Conservation (phyloP, 2,329 filamentous ascomycete species). For the Exophiala spinifera region DNA sequence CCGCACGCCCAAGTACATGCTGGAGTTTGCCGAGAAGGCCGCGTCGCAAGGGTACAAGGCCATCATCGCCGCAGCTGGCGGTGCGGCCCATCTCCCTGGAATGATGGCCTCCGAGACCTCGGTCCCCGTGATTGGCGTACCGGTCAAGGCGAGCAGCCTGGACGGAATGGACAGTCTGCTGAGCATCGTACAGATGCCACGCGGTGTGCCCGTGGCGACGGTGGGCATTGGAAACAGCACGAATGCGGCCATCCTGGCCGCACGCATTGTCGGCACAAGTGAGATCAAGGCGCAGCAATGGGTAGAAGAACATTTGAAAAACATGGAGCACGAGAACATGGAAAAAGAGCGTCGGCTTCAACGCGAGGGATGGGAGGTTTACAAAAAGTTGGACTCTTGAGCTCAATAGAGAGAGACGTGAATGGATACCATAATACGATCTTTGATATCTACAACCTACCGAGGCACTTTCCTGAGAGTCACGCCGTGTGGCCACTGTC, state of each 20-base stretch:
- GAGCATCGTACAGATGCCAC: conserved; percentile 70
- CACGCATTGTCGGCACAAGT: conserved; percentile 56
- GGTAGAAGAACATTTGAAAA: conserved; percentile 27
- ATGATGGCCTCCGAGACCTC: conserved; percentile 65
- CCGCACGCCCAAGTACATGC: conserved; percentile 65
- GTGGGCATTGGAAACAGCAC: conserved; percentile 71
- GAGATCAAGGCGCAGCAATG: conserved; percentile 23
- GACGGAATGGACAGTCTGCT: conserved; percentile 65
- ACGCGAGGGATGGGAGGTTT: conserved; percentile 28
- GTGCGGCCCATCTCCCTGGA: conserved; percentile 65
- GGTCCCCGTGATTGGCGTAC: conserved; percentile 70
- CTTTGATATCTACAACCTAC: no score
- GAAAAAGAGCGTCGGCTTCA: conserved; percentile 29
- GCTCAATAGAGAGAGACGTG: no score
- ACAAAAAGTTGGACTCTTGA: conserved; percentile 28
- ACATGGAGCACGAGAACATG: conserved; percentile 30
- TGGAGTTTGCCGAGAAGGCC: conserved; percentile 59
- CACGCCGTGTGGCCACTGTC: no score
- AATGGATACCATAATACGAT: no score
- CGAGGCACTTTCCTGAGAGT: no score
- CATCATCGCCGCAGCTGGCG: conserved; percentile 67
- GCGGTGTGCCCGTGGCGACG: conserved; percentile 65
- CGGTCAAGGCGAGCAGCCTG: conserved; percentile 65
- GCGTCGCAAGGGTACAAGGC: conserved; percentile 60
- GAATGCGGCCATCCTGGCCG: conserved; percentile 66